Percentiles rank a stretch among this genome's conserved stretches.
Conservation (phyloP, 768 basidiomycete species). For the Tremella yokohamensis region DNA sequence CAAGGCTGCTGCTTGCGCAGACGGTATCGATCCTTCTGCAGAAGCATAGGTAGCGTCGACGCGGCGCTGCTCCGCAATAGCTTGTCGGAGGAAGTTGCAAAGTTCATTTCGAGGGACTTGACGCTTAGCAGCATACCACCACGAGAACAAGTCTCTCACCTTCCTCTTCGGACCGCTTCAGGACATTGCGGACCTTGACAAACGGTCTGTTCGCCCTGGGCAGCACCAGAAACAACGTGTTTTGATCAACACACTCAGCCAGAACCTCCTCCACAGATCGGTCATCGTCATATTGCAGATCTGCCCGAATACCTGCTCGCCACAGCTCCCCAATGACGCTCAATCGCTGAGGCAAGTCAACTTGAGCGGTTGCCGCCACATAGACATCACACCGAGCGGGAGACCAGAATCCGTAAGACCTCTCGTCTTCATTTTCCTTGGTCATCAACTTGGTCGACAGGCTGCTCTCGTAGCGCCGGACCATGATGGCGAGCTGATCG, state of each 20-base stretch:
- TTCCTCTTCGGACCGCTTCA: conserved; percentile 43
- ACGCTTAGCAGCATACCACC: too few relatives aligned
- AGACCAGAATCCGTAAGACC: conserved; percentile 45
- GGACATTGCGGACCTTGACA: conserved; percentile 42
- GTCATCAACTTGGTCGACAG: conserved; percentile 39
- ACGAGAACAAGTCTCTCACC: conserved; percentile 18
- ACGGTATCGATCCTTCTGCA: conserved; percentile 32
- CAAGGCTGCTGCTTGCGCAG: conserved; percentile 28
- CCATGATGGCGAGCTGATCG: conserved; percentile 40
- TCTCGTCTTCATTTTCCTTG: conserved; percentile 39
- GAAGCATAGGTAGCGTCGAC: conserved; percentile 45
- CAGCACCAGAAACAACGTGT: conserved; percentile 45
- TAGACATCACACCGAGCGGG: conserved; percentile 50
- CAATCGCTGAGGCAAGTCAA: conserved; percentile 36
- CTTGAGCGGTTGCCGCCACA: conserved; percentile 36
- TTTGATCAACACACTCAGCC: conserved; percentile 45
- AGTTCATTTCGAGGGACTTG: conserved; percentile 45
- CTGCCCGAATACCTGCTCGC: conserved; percentile 46
- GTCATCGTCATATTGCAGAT: conserved; percentile 50
- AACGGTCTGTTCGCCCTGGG: conserved; percentile 38
- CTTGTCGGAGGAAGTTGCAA: conserved; percentile 33
- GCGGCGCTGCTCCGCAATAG: conserved; percentile 43
- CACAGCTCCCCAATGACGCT: conserved; percentile 45
- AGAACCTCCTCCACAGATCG: conserved; percentile 41
- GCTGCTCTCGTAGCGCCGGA: conserved; percentile 40